Base-by-base conservation (phyloP, 2,329 filamentous ascomycete species). In the Arthroderma sp. region DNA sequence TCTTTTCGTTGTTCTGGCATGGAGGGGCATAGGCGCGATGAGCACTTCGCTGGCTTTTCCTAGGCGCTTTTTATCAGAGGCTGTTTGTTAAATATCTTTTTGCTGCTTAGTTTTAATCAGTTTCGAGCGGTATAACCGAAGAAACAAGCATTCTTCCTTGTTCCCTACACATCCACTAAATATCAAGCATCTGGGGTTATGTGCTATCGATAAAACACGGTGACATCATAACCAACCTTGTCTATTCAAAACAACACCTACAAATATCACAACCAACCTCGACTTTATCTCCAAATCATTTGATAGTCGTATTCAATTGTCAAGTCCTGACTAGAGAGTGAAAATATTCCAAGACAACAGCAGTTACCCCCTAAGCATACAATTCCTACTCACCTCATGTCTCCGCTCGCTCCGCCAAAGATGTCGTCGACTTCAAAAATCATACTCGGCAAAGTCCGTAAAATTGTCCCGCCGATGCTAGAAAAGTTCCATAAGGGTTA, bases 401-500 rank as follows among this genome's bases (percentile, higher is more conserved):
- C 52, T 23, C 17, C 52, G 6, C 11, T 33, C 4, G 4, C 52
- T 1, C 33, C 52, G 21, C 52, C 52, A 54, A 54, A 15, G 23
- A 86, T 89, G 80, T 84, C 86, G 61, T 74, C 81, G 62, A 76
- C 83, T 25, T 88, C 90, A 21, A 87, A 83, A 72, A 83, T 87
- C 64, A 76, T 95, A 56, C 77, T 98, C 58, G 74, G 77, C 63
- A 91, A 88, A 73, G 89, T 91, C 67, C 87, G 86, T 78, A 88
- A 86, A 70, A 86, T 98, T 77, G 82, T 98, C 59, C 93, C 93
- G 62, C 93, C 93, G 9, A 88, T 98, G 88, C 81, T 96, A 56
- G 88, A 93, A 69, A 88, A 82, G 68, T 97, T 97, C 70, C 93
- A 97, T 74, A 98, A 98, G 79, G 93, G 91, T 89, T 68, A 52